Percentiles rank a stretch among this genome's conserved stretches.
Evolutionary conservation across 371 early-diverging fungal species (phyloP).

Genomic region (Rozella allomycis): DNA sequence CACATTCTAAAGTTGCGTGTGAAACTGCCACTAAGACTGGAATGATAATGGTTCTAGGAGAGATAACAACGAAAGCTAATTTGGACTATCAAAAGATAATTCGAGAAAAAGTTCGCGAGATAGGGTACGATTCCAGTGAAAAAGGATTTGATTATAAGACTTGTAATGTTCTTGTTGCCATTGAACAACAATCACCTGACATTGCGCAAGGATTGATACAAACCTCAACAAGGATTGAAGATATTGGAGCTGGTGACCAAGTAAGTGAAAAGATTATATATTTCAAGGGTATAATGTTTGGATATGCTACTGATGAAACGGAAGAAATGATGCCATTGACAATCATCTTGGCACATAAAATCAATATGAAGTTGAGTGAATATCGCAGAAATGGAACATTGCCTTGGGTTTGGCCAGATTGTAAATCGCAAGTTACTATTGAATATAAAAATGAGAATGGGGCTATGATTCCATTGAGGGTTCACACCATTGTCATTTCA

Average conservation of each 20-base stretch:
- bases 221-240: slow-evolving; percentile 68
- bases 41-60: slow-evolving; percentile 98
- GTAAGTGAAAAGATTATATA: slow-evolving; percentile 26
- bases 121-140: slow-evolving; percentile 88
- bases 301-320: slow-evolving; percentile 95
- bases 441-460: slow-evolving; percentile 91
- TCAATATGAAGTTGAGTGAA: slow-evolving; percentile 82
- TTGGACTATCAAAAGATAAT: slow-evolving; percentile 96
- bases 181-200: slow-evolving; percentile 97
- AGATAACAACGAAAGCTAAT: slow-evolving; percentile 91
- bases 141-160: slow-evolving; percentile 95
- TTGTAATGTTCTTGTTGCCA: slow-evolving; percentile 93
- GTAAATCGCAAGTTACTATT: slow-evolving; percentile 98
- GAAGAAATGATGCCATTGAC: slow-evolving; percentile 98
- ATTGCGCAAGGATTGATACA: slow-evolving; percentile 75
- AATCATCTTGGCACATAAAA: slow-evolving; percentile 83
- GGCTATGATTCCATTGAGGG: slow-evolving; percentile 79
- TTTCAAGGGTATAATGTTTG: slow-evolving; percentile 75
- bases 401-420: slow-evolving; percentile 89
- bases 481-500: slow-evolving; percentile 94
- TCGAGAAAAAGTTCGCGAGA: slow-evolving; percentile 87
- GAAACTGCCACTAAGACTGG: slow-evolving; percentile 98
- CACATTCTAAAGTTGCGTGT: slow-evolving; percentile 94
- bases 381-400: slow-evolving; percentile 77
- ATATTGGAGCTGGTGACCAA: slow-evolving; percentile 97